A percentile compares a stretch with the other conserved stretches of the same genome.
Evolutionary conservation across 2,329 filamentous ascomycete species (phyloP).

Genomic region (Erysiphe pulchra): DNA sequence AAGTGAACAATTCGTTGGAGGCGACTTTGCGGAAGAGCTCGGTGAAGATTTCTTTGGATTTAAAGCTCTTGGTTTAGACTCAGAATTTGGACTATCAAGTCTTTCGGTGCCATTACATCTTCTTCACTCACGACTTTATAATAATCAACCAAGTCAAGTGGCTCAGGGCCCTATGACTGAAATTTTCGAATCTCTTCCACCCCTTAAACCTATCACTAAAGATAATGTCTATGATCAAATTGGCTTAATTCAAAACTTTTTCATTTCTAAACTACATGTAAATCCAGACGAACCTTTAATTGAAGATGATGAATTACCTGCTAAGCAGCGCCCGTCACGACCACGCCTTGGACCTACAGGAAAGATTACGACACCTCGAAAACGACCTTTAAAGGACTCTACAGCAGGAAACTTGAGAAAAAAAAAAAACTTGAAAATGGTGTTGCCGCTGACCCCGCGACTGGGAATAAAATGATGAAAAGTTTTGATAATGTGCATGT

Average conservation of each 20-base stretch:
- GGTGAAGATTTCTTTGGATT: constrained; percentile 99
- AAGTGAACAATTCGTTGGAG: constrained; percentile 86
- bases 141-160: constrained; percentile 46
- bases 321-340: constrained; percentile 48
- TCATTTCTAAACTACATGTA: constrained; percentile 65
- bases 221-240: constrained; percentile 60
- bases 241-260: constrained; percentile 74
- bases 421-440: constrained; percentile 50
- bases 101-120: constrained; percentile 85
- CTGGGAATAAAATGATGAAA: constrained; percentile 12
- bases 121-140: constrained; percentile 73
- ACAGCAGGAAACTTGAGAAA: constrained; percentile 47
- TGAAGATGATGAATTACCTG: constrained; percentile 84
- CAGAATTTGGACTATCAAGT: constrained; percentile 67
- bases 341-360: constrained; percentile 46
- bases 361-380: constrained; percentile 68
- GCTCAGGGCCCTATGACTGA: constrained; percentile 27
- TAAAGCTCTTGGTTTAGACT: constrained; percentile 76
- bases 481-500: constrained; percentile 14
- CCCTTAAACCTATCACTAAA: constrained; percentile 52
- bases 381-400: constrained; percentile 59
- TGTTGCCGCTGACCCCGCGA: constrained; percentile 13
- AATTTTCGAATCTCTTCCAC: constrained; percentile 35
- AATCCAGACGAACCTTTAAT: constrained; percentile 61
- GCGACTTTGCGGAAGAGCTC: constrained; percentile 92